These are phyloP conservation scores for Amborella trichopoda DNA, from an alignment of 164 flowering plant genomes.

Conservation along the genomic window DNA sequence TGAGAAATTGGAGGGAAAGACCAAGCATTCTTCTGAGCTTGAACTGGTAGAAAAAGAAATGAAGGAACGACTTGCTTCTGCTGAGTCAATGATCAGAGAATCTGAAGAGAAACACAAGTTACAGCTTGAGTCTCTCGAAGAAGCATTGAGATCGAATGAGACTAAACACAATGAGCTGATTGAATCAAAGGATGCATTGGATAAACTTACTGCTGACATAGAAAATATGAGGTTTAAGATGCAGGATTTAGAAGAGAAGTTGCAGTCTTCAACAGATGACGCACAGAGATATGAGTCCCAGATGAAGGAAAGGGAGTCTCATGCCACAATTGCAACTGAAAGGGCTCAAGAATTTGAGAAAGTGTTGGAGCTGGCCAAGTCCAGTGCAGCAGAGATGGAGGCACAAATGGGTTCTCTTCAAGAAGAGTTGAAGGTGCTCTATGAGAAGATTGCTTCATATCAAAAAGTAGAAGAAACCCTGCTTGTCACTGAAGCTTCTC, in stretches of 20 bases:
- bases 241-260: conserved; percentile 50
- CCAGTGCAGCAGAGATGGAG: conserved; percentile 53
- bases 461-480: conserved; percentile 60
- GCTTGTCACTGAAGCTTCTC: conserved; percentile 26
- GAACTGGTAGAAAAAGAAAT: conserved; percentile 40
- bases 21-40: conserved; percentile 41
- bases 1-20: conserved; percentile 38
- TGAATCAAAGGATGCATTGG: conserved; percentile 50
- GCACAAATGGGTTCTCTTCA: conserved; percentile 52
- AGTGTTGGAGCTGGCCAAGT: conserved; percentile 47
- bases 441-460: conserved; percentile 54
- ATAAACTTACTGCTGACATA: conserved; percentile 45
- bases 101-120: conserved; percentile 33
- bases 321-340: conserved; percentile 49
- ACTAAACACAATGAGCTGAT: conserved; percentile 52
- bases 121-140: conserved; percentile 46
- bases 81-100: conserved; percentile 18
- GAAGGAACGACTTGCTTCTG: conserved; percentile 17
- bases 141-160: conserved; percentile 50
- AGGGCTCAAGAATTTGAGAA: conserved; percentile 63
- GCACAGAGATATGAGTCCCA: conserved; percentile 55
- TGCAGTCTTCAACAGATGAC: conserved; percentile 38
- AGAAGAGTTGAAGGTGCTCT: conserved; percentile 50
- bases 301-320: conserved; percentile 46
- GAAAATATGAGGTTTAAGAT: conserved; percentile 54